Conservation (phyloP, 805 yeast genomes). For the Nakazawaea pomicola region DNA sequence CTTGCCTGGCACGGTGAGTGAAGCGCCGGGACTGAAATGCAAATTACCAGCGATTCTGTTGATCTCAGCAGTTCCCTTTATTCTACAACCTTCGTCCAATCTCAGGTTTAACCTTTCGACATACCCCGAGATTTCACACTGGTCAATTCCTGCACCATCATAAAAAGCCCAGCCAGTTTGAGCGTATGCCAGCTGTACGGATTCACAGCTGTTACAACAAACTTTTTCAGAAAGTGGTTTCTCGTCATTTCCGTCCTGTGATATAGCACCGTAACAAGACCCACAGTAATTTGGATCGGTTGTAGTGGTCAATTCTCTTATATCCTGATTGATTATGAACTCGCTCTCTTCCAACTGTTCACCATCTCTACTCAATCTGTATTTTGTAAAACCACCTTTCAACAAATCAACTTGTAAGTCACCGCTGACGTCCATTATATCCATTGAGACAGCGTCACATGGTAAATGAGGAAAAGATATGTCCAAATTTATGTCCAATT, state of each 20-base stretch:
- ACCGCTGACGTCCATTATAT: constrained; percentile 85
- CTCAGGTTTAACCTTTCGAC: constrained; percentile 55
- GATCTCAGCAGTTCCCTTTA: constrained; percentile 72
- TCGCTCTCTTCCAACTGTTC: constrained; percentile 27
- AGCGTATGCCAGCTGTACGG: constrained; percentile 77
- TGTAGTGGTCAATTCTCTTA: constrained; percentile 18
- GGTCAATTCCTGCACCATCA: constrained; percentile 83
- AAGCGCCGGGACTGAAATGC: constrained; percentile 95
- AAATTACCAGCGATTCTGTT: constrained; percentile 86
- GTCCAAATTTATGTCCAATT: constrained; percentile 76
- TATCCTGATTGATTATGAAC: constrained; percentile 28
- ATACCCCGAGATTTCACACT: constrained; percentile 88
- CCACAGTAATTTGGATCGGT: constrained; percentile 62
- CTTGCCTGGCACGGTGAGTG: constrained; percentile 49
- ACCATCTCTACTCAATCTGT: constrained; percentile 56
- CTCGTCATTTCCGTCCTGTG: constrained; percentile 46
- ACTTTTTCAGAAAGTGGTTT: constrained; percentile 34
- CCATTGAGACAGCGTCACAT: constrained; percentile 76
- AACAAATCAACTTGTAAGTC: constrained; percentile 73
- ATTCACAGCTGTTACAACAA: constrained; percentile 84
- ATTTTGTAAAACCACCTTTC: constrained; percentile 65
- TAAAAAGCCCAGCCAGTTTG: constrained; percentile 79
- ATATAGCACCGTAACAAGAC: constrained; percentile 80
- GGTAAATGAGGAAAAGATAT: constrained; percentile 81
- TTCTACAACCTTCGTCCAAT: constrained; percentile 81